Evolutionary conservation across 768 basidiomycete genomes (phyloP).

Genomic region (Naganishia antarctica): DNA sequence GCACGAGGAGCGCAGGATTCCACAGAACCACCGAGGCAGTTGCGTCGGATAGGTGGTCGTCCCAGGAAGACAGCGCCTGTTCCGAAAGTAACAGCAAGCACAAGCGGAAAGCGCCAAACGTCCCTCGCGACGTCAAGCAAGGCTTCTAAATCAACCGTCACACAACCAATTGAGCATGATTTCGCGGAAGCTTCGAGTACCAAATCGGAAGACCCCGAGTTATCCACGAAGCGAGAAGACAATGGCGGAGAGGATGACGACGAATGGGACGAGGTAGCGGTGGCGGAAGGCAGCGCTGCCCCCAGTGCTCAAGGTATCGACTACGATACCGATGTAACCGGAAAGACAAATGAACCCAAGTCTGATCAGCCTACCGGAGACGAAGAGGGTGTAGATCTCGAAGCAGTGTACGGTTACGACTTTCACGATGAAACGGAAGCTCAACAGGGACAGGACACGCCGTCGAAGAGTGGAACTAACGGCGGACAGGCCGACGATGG

Average conservation of each 20-base stretch:
- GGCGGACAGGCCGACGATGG: background rate
- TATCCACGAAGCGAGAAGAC: background rate
- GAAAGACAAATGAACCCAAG: slow-evolving; percentile 8
- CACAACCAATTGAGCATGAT: slow-evolving; percentile 4
- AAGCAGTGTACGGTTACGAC: slow-evolving; percentile 27
- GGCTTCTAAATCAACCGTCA: background rate
- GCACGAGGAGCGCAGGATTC: background rate
- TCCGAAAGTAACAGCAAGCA: background rate
- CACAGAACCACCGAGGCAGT: background rate
- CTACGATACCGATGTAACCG: slow-evolving; percentile 19
- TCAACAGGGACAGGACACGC: background rate
- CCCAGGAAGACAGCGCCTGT: background rate
- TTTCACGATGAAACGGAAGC: slow-evolving; percentile 17
- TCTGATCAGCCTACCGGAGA: slow-evolving; percentile 15
- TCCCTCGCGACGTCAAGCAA: background rate
- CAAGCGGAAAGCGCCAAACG: too few relatives aligned
- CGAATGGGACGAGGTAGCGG: slow-evolving; percentile 27
- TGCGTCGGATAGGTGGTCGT: slow-evolving; percentile 6
- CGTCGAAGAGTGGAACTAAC: background rate
- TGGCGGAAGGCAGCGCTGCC: slow-evolving; percentile 1
- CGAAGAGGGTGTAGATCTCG: slow-evolving; percentile 17
- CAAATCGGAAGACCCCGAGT: background rate
- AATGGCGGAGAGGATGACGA: slow-evolving; percentile 23
- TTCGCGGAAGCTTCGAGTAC: background rate
- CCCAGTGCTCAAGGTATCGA: slow-evolving; percentile 5